Conservation (phyloP, 495 filamentous ascomycete species). For the Penicillium subrubescens region DNA sequence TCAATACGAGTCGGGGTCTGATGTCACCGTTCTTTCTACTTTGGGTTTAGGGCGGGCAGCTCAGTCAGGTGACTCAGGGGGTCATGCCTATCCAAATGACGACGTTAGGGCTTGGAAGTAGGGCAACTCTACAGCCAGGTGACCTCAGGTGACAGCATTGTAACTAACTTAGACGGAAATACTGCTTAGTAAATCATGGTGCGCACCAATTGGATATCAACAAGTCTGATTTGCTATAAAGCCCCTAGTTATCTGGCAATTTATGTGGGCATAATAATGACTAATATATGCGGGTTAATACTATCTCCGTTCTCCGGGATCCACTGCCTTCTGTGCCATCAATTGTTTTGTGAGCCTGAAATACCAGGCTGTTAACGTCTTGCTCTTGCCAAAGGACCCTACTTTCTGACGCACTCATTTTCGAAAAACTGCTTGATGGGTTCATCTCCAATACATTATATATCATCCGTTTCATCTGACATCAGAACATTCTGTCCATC, state of each 20-base stretch:
- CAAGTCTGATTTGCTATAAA: no score
- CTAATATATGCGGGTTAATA: no score
- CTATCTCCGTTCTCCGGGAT: no score
- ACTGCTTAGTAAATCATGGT: no score
- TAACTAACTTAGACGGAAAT: no score
- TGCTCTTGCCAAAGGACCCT: no score
- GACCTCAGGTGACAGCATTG: neutral
- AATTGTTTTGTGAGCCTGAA: neutral
- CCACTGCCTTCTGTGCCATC: no score
- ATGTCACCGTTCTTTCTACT: conserved; percentile 19
- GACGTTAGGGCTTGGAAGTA: neutral
- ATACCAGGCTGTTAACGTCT: neutral
- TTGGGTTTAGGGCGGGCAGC: conserved; percentile 20
- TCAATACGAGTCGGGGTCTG: conserved; percentile 2
- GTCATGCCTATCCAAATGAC: neutral
- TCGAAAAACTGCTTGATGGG: neutral
- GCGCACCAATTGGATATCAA: no score
- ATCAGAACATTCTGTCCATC: neutral
- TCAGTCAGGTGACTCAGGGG: conserved; percentile 6
- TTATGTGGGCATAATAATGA: no score
- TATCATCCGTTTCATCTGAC: neutral
- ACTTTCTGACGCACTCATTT: no score
- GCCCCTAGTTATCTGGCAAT: no score
- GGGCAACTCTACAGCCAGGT: neutral
- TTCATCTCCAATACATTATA: no score